Evolutionary conservation across 768 basidiomycete genomes (phyloP).

Genomic region (Grammothele lineata): DNA sequence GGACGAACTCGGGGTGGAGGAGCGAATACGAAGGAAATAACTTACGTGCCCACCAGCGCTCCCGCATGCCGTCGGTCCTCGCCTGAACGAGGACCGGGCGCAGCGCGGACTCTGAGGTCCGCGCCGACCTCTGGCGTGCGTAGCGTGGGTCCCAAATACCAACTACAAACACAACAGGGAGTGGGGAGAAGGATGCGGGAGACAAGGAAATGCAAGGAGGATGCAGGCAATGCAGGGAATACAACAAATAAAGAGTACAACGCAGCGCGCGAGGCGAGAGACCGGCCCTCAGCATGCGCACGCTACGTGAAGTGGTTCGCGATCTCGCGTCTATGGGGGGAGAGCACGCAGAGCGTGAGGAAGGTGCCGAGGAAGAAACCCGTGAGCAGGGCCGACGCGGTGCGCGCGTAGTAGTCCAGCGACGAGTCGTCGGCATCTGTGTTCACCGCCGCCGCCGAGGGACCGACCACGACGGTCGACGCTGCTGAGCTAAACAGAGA

Average conservation of each 20-base stretch:
- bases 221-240: too few relatives aligned
- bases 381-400: slow-evolving; percentile 46
- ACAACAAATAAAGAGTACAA: too few relatives aligned
- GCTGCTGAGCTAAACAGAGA: neutral
- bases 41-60: slow-evolving; percentile 1
- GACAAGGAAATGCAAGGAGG: too few relatives aligned
- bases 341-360: slow-evolving; percentile 47
- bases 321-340: slow-evolving; percentile 44
- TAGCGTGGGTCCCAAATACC: neutral
- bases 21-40: slow-evolving; percentile 8
- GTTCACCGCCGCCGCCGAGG: neutral
- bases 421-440: slow-evolving; percentile 1
- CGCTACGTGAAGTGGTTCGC: slow-evolving; percentile 22
- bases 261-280: neutral
- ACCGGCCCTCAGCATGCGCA: slow-evolving; percentile 1
- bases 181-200: neutral
- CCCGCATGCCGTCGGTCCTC: neutral
- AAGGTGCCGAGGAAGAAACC: slow-evolving; percentile 60
- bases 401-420: slow-evolving; percentile 21
- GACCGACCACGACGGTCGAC: neutral
- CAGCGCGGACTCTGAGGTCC: too few relatives aligned
- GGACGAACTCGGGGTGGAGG: too few relatives aligned
- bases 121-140: too few relatives aligned
- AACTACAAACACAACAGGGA: neutral
- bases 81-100: too few relatives aligned